A percentile compares a stretch with the other conserved stretches of the same genome.
phyloP scores from a whole-genome alignment of 2,329 filamentous ascomycete genomes.

The Remersonia thermophila region DNA sequence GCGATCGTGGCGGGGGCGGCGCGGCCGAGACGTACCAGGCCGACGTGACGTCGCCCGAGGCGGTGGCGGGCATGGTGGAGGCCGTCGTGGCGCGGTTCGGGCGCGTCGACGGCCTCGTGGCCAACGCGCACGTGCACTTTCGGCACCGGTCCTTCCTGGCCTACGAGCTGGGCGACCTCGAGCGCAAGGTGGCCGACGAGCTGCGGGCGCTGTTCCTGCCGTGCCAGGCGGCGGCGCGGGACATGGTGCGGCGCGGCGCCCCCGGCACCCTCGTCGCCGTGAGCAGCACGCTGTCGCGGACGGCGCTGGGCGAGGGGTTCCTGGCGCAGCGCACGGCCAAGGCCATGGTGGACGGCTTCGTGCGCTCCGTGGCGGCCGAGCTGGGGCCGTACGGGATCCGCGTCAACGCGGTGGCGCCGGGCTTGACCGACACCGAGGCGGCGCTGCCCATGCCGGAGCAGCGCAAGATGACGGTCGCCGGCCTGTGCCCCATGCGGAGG shows the following conservation, averaged over 20 bases:
- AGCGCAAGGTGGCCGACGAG: constrained; percentile 3
- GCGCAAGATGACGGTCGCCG: too few relatives aligned
- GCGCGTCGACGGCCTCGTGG: constrained; percentile 2
- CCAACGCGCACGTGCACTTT: constrained; percentile 5
- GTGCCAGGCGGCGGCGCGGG: constrained; percentile 1
- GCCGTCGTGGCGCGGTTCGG: constrained; percentile 1
- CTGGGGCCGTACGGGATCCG: constrained; percentile 4
- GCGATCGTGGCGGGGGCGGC: constrained; percentile 2
- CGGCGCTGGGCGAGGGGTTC: constrained; percentile 3
- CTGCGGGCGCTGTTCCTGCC: constrained; percentile 2
- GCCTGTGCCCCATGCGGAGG: too few relatives aligned
- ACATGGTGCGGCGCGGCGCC: not conserved
- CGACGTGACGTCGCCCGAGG: constrained; percentile 1
- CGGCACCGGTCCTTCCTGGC: constrained; percentile 1
- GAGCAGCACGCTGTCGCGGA: constrained; percentile 4
- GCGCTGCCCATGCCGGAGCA: too few relatives aligned
- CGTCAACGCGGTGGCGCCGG: constrained; percentile 3
- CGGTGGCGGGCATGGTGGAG: constrained; percentile 1
- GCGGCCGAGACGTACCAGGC: constrained; percentile 2
- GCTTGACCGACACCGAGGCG: too few relatives aligned
- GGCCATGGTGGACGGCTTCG: constrained; percentile 2
- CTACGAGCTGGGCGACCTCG: not conserved
- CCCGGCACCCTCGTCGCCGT: constrained; percentile 5
- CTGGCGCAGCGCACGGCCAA: constrained; percentile 5
- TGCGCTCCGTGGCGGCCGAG: constrained; percentile 2